phyloP scores from a whole-genome alignment of 2,329 filamentous ascomycete genomes.

The Tolypocladium capitatum region DNA sequence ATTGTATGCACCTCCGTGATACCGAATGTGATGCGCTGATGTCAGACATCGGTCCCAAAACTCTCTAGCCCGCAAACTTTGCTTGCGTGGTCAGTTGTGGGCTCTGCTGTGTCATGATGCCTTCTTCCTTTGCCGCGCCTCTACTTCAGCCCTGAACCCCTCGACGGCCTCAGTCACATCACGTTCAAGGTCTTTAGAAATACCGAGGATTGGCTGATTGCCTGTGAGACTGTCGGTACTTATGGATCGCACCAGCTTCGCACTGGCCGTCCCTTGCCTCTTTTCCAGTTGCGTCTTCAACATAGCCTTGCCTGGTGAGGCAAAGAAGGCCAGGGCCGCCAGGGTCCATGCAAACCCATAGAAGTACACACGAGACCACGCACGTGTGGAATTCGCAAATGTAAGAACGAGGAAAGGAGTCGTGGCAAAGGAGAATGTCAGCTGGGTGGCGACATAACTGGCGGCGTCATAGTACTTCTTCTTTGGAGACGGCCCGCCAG shows the following conservation, averaged over 20 bases:
- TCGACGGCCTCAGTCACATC: constrained; percentile 68
- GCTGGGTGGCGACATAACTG: constrained; percentile 63
- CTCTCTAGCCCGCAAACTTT: neutral
- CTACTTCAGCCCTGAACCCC: constrained; percentile 63
- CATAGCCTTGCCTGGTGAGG: constrained; percentile 56
- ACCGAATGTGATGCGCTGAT: neutral
- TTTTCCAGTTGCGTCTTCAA: constrained; percentile 46
- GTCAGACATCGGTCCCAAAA: neutral
- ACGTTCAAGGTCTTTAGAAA: constrained; percentile 61
- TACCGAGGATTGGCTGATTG: constrained; percentile 56
- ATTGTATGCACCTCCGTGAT: neutral
- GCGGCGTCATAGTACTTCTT: constrained; percentile 82
- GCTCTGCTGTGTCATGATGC: neutral
- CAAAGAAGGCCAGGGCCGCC: constrained; percentile 59
- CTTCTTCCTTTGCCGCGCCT: constrained; percentile 27
- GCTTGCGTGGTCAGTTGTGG: neutral
- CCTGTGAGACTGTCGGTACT: constrained; percentile 45
- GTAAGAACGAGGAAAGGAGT: constrained; percentile 76
- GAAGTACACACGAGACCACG: constrained; percentile 83
- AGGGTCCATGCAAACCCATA: constrained; percentile 62
- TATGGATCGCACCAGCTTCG: constrained; percentile 31
- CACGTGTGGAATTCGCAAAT: constrained; percentile 54
- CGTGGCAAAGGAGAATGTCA: constrained; percentile 71
- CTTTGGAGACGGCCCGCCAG: constrained; percentile 49
- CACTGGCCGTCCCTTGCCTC: constrained; percentile 34